Conservation (phyloP, 139 green algal genomes). For the Marvania coccoides region DNA sequence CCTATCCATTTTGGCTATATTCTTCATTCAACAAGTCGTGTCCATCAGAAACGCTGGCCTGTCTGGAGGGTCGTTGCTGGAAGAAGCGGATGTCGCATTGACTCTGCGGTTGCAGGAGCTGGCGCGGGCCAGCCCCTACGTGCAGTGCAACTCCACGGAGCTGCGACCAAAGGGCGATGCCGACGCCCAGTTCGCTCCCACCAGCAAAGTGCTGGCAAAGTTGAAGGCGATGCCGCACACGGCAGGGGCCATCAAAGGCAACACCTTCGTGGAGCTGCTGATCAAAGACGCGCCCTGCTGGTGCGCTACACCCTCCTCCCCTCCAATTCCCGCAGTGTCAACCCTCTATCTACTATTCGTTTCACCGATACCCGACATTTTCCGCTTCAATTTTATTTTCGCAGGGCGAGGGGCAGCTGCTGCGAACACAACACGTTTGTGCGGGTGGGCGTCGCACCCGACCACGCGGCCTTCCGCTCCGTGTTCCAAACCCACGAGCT, state of each 20-base stretch:
- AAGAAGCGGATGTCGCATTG: not conserved
- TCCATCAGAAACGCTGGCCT: not conserved
- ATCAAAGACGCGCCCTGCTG: not conserved
- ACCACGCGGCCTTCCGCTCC: not conserved
- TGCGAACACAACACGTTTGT: not conserved
- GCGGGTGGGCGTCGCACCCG: not conserved
- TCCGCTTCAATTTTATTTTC: no score
- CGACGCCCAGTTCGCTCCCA: not conserved
- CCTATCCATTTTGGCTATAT: no score
- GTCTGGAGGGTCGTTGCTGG: not conserved
- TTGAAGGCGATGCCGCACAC: not conserved
- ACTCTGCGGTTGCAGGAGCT: not conserved
- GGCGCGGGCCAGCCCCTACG: not conserved
- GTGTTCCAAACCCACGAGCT: not conserved
- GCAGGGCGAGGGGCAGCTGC: not conserved
- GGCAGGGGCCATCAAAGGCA: not conserved
- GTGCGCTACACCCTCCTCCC: no score
- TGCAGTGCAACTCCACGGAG: not conserved
- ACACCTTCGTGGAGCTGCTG: not conserved
- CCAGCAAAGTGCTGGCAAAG: not conserved
- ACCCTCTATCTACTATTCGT: no score
- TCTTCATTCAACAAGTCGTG: not conserved
- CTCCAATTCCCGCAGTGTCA: no score
- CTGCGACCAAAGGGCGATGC: not conserved
- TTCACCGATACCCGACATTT: no score